phyloP scores from a whole-genome alignment of 257 asterid genomes.

The Hygrophila difformis region DNA sequence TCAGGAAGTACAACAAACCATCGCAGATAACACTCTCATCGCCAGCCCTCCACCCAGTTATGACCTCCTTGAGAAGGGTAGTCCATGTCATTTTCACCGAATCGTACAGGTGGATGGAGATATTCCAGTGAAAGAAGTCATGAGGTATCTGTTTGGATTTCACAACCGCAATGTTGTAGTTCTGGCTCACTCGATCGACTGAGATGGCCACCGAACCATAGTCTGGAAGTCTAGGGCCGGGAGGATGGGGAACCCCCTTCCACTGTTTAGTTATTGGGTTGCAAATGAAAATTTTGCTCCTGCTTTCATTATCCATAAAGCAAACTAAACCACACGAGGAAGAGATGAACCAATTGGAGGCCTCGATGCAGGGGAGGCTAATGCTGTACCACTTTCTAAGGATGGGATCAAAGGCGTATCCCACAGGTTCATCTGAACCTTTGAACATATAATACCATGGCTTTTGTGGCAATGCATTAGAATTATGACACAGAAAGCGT shows the following conservation, averaged over 20 bases:
- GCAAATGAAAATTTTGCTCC: constrained; percentile 62
- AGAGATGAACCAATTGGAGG: constrained; percentile 68
- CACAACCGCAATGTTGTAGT: constrained; percentile 45
- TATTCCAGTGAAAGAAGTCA: constrained; percentile 72
- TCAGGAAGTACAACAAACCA: constrained; percentile 67
- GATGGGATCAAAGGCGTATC: constrained; percentile 74
- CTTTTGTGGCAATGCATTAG: constrained; percentile 40
- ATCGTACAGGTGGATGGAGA: constrained; percentile 63
- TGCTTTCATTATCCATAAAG: constrained; percentile 77
- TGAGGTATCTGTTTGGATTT: constrained; percentile 84
- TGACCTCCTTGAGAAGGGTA: constrained; percentile 43
- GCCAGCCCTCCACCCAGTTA: constrained; percentile 88
- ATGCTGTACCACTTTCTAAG: constrained; percentile 67
- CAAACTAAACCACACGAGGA: constrained; percentile 79
- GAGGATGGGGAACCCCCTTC: constrained; percentile 45
- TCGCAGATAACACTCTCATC: constrained; percentile 89
- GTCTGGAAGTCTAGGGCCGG: constrained; percentile 59
- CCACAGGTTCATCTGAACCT: constrained; percentile 72
- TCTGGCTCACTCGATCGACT: constrained; percentile 25
- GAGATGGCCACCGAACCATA: constrained; percentile 72
- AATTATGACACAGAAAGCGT: constrained; percentile 56
- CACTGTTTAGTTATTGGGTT: constrained; percentile 60
- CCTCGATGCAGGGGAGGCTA: constrained; percentile 71
- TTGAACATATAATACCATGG: constrained; percentile 99
- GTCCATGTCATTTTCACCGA: constrained; percentile 54